A percentile compares a stretch with the other conserved stretches of the same genome.
phyloP scores from a whole-genome alignment of 176 grass and related monocot species.

The Elymus sibiricus region DNA sequence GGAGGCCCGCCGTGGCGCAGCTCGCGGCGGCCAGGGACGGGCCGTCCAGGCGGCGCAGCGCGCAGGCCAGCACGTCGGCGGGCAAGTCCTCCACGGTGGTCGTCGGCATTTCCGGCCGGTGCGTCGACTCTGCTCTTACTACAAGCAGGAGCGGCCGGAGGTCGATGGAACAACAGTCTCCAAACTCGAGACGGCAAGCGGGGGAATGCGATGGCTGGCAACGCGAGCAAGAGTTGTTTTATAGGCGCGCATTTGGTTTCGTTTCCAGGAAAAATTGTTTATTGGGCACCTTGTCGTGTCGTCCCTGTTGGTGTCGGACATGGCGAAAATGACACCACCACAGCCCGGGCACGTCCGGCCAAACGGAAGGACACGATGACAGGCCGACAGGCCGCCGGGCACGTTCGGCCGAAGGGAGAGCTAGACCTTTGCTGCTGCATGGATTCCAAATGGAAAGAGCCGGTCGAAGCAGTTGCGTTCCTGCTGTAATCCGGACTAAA shows the following conservation, averaged over 20 bases:
- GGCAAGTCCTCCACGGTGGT: constrained; percentile 50
- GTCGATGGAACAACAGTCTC: background rate
- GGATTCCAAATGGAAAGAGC: background rate
- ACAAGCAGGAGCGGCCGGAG: background rate
- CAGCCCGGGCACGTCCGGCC: background rate
- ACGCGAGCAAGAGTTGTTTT: background rate
- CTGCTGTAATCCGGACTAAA: background rate
- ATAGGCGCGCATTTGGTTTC: background rate
- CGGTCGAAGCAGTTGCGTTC: background rate
- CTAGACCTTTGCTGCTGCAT: background rate
- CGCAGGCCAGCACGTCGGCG: constrained; percentile 46
- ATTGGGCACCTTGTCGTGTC: background rate
- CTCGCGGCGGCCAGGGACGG: constrained; percentile 43
- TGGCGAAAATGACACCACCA: background rate
- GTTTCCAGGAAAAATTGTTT: background rate
- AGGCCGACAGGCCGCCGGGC: background rate
- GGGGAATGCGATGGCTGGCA: background rate
- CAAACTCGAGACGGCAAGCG: background rate
- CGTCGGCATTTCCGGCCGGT: background rate
- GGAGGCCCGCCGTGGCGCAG: constrained; percentile 42
- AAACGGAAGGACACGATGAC: too few relatives aligned
- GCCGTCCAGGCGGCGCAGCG: constrained; percentile 50
- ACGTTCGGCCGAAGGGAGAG: background rate
- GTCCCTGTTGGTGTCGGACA: background rate
- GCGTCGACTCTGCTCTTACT: background rate